A percentile compares a stretch with the other conserved stretches of the same genome.
phyloP scores from a whole-genome alignment of 176 grass and related monocot species.

The Oryza glumipatula region DNA sequence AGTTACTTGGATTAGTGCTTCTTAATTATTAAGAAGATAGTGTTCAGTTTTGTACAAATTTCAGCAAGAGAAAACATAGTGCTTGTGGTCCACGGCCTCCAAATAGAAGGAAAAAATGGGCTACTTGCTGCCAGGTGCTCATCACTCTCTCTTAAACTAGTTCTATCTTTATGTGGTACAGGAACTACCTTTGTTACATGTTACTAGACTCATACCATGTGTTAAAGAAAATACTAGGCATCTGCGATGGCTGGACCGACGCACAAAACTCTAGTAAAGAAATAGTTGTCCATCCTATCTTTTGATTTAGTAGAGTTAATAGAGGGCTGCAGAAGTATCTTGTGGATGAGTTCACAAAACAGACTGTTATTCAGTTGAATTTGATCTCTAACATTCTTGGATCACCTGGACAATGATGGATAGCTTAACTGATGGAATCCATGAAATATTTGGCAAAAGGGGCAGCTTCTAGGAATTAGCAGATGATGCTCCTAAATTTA shows the following conservation, averaged over 20 bases:
- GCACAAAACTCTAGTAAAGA: neutral
- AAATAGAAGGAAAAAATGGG: too few species aligned
- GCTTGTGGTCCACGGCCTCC: too few species aligned
- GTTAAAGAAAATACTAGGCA: too few species aligned
- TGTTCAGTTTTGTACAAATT: neutral
- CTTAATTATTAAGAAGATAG: neutral
- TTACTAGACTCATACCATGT: too few species aligned
- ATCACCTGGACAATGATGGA: neutral
- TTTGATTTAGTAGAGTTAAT: neutral
- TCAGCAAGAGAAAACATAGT: neutral
- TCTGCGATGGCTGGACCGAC: neutral
- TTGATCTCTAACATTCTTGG: slow-evolving; percentile 12
- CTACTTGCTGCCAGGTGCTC: too few species aligned
- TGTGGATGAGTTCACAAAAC: neutral
- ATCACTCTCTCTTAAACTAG: too few species aligned
- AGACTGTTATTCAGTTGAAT: neutral
- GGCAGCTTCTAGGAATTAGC: neutral
- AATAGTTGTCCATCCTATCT: neutral
- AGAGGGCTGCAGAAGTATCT: neutral
- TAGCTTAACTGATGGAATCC: neutral
- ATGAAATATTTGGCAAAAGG: neutral
- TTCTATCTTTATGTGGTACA: neutral
- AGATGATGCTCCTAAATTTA: neutral
- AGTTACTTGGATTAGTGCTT: neutral
- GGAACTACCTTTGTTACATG: neutral